Conservation (phyloP, 2,329 filamentous ascomycete species). For the Cadophora sp. region DNA sequence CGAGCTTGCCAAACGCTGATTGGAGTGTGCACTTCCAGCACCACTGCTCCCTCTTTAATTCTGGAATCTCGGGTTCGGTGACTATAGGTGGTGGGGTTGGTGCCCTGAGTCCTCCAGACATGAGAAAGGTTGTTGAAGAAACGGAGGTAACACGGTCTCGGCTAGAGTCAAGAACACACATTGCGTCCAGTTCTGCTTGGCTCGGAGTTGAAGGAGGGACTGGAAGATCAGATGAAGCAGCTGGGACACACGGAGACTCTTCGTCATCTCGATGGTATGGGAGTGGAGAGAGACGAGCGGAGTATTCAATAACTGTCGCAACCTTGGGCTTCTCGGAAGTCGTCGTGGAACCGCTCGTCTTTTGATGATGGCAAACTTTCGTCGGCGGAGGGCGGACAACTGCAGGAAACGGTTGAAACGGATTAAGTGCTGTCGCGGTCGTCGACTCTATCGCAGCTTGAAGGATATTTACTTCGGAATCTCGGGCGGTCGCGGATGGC, state of each 20-base stretch:
- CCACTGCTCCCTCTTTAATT: constrained; percentile 13
- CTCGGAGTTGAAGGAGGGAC: neutral
- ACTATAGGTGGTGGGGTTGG: constrained; percentile 2
- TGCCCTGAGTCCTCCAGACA: constrained; percentile 24
- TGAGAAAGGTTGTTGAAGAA: constrained; percentile 33
- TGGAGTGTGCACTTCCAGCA: constrained; percentile 42
- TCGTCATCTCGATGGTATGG: constrained; percentile 7
- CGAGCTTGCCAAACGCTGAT: constrained; percentile 34
- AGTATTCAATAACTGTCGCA: neutral
- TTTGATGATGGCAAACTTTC: neutral
- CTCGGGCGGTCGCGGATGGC: constrained; percentile 37
- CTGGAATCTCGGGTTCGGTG: neutral
- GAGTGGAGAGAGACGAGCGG: neutral
- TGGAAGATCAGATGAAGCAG: too few species aligned
- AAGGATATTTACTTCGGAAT: constrained; percentile 35
- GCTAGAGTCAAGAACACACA: constrained; percentile 1
- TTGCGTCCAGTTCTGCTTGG: constrained; percentile 9
- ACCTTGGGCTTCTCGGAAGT: neutral
- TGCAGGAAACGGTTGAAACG: constrained; percentile 24
- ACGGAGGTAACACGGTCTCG: constrained; percentile 22
- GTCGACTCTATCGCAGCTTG: constrained; percentile 35
- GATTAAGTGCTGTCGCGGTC: constrained; percentile 28
- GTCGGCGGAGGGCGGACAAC: neutral
- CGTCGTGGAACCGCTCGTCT: neutral
- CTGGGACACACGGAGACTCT: neutral